phyloP scores from a whole-genome alignment of 2,329 filamentous ascomycete species.

The Karstenula rhodostoma region DNA sequence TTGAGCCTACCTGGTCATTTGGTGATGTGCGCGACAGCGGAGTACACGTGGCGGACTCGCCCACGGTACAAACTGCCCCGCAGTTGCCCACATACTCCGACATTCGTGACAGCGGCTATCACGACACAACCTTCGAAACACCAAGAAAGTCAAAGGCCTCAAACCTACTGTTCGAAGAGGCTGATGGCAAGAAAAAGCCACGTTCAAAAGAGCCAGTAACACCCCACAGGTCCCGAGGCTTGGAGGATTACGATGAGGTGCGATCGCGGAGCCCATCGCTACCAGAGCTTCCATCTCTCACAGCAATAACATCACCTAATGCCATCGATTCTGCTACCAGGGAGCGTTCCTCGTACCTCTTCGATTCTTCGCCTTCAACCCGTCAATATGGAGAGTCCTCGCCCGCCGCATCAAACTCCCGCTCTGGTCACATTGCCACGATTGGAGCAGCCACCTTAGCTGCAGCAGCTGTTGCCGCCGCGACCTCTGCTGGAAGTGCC shows the following conservation, averaged over 20 bases:
- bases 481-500: conserved; percentile 8
- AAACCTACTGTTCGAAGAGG: conserved; percentile 27
- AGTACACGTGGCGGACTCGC: conserved; percentile 56
- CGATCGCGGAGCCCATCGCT: conserved; percentile 37
- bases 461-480: conserved; percentile 6
- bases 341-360: conserved; percentile 46
- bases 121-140: conserved; percentile 34
- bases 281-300: conserved; percentile 29
- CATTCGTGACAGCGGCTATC: conserved; percentile 55
- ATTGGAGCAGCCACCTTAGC: conserved; percentile 7
- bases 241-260: conserved; percentile 18
- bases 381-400: conserved; percentile 43
- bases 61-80: conserved; percentile 41
- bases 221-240: conserved; percentile 17
- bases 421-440: conserved; percentile 21
- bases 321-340: conserved; percentile 46
- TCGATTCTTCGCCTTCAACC: conserved; percentile 48
- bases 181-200: conserved; percentile 25
- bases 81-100: conserved; percentile 35
- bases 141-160: conserved; percentile 20
- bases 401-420: conserved; percentile 28
- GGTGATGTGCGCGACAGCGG: conserved; percentile 55
- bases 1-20: conserved; percentile 49
- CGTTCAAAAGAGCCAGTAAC: conserved; percentile 34
- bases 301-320: conserved; percentile 31